phyloP scores from a whole-genome alignment of 2,329 filamentous ascomycete genomes.

The Pleoardoris graminearum region DNA sequence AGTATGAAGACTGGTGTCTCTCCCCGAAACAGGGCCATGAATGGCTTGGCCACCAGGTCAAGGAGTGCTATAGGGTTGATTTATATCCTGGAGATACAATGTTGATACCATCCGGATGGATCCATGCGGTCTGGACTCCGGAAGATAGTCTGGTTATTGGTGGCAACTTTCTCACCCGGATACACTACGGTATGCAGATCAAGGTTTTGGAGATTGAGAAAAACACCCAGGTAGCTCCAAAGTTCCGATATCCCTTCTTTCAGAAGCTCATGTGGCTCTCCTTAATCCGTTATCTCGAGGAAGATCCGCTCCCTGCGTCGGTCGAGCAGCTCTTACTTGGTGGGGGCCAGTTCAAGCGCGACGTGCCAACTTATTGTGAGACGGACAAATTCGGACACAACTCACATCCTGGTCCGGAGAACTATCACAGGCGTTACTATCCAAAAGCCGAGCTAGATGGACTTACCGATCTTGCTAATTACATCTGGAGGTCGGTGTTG shows the following conservation, averaged over 20 bases:
- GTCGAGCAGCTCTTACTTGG: conserved; percentile 60
- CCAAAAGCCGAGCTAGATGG: conserved; percentile 65
- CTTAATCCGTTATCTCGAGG: conserved; percentile 64
- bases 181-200: conserved; percentile 69
- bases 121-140: conserved; percentile 72
- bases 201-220: conserved; percentile 68
- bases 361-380: conserved; percentile 62
- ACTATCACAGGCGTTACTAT: conserved; percentile 65
- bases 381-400: conserved; percentile 58
- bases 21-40: conserved; percentile 68
- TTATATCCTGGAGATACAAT: conserved; percentile 69
- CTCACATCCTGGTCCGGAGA: conserved; percentile 55
- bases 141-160: conserved; percentile 71
- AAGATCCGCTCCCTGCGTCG: conserved; percentile 63
- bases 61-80: conserved; percentile 69
- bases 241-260: conserved; percentile 70
- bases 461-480: conserved; percentile 61
- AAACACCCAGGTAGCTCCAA: conserved; percentile 65
- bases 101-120: conserved; percentile 72
- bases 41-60: conserved; percentile 65
- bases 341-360: conserved; percentile 60
- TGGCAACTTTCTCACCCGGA: conserved; percentile 69
- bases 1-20: conserved; percentile 72
- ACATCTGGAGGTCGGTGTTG: conserved; percentile 65
- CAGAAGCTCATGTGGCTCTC: conserved; percentile 72